Evolutionary conservation across 495 filamentous ascomycete genomes (phyloP), one percentile per base, ranked within the genome.

Genomic region (Neurospora sp.): DNA sequence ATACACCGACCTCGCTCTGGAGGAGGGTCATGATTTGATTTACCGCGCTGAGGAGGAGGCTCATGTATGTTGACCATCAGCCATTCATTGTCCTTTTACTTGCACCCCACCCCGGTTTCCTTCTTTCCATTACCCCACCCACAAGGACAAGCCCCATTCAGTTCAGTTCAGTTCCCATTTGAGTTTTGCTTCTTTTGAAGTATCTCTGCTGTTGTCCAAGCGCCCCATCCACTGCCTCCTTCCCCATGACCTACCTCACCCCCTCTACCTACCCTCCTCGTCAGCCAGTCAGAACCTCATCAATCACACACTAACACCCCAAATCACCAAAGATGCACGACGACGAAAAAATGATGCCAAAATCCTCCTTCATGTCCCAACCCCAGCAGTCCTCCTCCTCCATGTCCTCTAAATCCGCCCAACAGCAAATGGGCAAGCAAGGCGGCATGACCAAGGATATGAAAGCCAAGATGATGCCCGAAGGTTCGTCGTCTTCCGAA

Each of bases 21-120:
- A 75, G 69, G 78, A 79, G 59, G 73, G 72, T 40, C 78, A 79
- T 71, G 78, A 79, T 48, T 39, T 79, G 44, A 79, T 79, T 69
- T 75, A 79, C 68, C 70, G 69, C 20, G 78, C 78, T 69, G 78
- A 79, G 72, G 77, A 79, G 70, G 73, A 78, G 45, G 77, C 78
- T 2, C 78, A 79, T 53, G 78, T 79, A 45, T 31, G 74, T 70
- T 35, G 31, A 35, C 31, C 38, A 39, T 39, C 27, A 27, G 3
- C 27, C 27, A 31, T 31, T 31, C 27, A 31, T 31, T 31, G 27
- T 31, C 27, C 3, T 31, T 31, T 31, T 31, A 31, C 27, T 31
- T 31, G 2, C 27, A 31, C 27, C 27, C 27, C 27, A 27, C 2
- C 3, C 3, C 27, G 27, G 3, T 31, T 31, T 31, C 27, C 27